phyloP scores from a whole-genome alignment of 2,329 filamentous ascomycete genomes.

The Ceratocystis ficicola region DNA sequence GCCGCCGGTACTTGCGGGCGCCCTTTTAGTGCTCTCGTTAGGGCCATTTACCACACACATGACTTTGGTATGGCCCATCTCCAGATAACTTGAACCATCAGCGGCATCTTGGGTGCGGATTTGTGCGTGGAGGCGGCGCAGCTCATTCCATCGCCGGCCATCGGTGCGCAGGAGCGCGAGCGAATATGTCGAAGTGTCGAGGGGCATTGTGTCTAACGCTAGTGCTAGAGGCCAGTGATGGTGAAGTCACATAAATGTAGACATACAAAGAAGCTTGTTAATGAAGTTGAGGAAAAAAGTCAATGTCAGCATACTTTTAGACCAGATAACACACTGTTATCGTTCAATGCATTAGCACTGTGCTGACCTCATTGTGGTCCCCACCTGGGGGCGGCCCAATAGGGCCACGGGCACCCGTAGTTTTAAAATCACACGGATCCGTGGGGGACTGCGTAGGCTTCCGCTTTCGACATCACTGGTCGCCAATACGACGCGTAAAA shows the following conservation, averaged over 20 bases:
- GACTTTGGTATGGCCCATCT: slow-evolving; percentile 96
- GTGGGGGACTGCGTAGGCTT: no score
- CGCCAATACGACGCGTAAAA: no score
- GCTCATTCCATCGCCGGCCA: slow-evolving; percentile 90
- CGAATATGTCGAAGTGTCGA: slow-evolving; percentile 85
- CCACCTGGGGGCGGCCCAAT: no score
- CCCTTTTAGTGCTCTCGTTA: slow-evolving; percentile 41
- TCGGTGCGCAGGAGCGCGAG: slow-evolving; percentile 74
- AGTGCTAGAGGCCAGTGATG: background rate
- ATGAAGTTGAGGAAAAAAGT: background rate
- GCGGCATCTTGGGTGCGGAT: slow-evolving; percentile 86
- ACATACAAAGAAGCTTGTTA: background rate
- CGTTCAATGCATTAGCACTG: background rate
- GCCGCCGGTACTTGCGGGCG: slow-evolving; percentile 19
- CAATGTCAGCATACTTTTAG: background rate
- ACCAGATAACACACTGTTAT: background rate
- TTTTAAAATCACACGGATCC: no score
- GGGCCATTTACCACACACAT: slow-evolving; percentile 87
- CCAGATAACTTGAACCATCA: slow-evolving; percentile 84
- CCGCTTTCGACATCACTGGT: no score
- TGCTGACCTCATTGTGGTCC: background rate
- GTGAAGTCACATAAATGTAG: background rate
- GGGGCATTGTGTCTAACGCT: slow-evolving; percentile 54
- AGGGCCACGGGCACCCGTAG: no score
- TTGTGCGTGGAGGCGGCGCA: slow-evolving; percentile 75